Evolutionary conservation across 345 rosid genomes (phyloP), one percentile per base, ranked within the genome.

Genomic region (Melastoma malabathricum): DNA sequence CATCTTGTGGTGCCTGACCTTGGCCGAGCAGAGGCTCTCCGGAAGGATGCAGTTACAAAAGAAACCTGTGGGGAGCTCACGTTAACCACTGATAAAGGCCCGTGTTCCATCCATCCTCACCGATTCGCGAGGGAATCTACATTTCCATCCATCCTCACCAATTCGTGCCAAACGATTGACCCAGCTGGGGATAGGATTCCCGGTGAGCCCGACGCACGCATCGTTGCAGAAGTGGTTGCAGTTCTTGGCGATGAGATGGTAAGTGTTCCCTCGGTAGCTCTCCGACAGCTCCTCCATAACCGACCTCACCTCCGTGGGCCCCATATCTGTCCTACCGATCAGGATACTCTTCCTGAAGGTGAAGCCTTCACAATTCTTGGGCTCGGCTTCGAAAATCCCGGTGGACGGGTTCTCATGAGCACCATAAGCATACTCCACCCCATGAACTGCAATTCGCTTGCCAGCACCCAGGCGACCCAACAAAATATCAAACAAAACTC

Each of bases 201-300:
- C 90, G 3, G 95, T 74, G 43, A 93, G 64, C 52, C 66, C 75
- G 43, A 88, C 34, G 60, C 97, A 88, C 52, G 85, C 90, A 47
- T 81, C 89, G 12, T 93, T 75, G 74, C 97, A 93, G 71, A 93
- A 93, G 72, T 93, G 99, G 71, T 93, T 93, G 60, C 97, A 93
- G 61, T 88, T 93, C 74, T 88, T 93, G 48, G 95, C 81, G 47
- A 93, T 93, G 52, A 88, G 69, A 69, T 88, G 81, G 56, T 93
- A 88, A 7, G 89, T 84, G 65, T 79, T 83, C n/a, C 99, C 97
- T 64, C 61, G 73, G 55, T 81, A 93, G 13, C 62, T 66, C 44
- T 73, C 79, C 16, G 95, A 81, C 53, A 93, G 71, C 20, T 83
- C 82, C 75, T 85, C 97, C 92, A 85, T 83, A 7, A 81, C 60